Percentiles rank a stretch among this genome's conserved stretches.
phyloP scores from a whole-genome alignment of 805 yeast species.

The Kurtzmaniella fragi region DNA sequence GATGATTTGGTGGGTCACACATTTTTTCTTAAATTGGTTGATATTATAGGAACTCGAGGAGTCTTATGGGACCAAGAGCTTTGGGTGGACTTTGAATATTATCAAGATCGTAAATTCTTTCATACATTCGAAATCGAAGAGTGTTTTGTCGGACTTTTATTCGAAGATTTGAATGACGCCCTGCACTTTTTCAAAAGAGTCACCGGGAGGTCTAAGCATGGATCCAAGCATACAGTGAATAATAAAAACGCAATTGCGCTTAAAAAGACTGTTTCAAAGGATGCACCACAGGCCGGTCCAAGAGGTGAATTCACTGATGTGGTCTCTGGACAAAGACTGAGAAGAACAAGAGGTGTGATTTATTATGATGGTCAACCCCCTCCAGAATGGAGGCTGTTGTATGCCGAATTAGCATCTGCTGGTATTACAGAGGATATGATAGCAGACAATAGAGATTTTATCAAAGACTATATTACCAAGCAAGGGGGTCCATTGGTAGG shows the following conservation, averaged over 20 bases:
- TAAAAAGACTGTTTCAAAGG: slow-evolving; percentile 37
- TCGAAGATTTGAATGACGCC: slow-evolving; percentile 88
- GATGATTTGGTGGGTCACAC: slow-evolving; percentile 95
- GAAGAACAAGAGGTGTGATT: slow-evolving; percentile 53
- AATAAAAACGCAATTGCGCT: slow-evolving; percentile 87
- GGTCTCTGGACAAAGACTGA: slow-evolving; percentile 47
- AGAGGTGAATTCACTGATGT: slow-evolving; percentile 55
- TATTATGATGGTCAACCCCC: slow-evolving; percentile 81
- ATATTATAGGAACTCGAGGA: slow-evolving; percentile 74
- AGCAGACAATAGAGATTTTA: slow-evolving; percentile 78
- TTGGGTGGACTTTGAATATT: slow-evolving; percentile 80
- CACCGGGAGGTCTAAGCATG: slow-evolving; percentile 70
- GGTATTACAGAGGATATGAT: slow-evolving; percentile 88
- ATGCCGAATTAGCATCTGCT: slow-evolving; percentile 64
- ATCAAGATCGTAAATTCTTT: slow-evolving; percentile 92
- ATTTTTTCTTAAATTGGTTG: slow-evolving; percentile 84
- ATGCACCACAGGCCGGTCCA: slow-evolving; percentile 43
- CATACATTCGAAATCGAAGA: slow-evolving; percentile 93
- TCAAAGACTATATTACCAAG: slow-evolving; percentile 68
- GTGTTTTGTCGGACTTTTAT: slow-evolving; percentile 78
- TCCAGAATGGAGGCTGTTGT: slow-evolving; percentile 75
- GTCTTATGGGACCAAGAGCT: slow-evolving; percentile 97
- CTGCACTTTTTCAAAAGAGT: slow-evolving; percentile 79
- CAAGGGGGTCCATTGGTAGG: slow-evolving; percentile 81
- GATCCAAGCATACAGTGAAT: slow-evolving; percentile 75